phyloP scores from a whole-genome alignment of 2,329 filamentous ascomycete genomes.

The Penicillium olsonii region DNA sequence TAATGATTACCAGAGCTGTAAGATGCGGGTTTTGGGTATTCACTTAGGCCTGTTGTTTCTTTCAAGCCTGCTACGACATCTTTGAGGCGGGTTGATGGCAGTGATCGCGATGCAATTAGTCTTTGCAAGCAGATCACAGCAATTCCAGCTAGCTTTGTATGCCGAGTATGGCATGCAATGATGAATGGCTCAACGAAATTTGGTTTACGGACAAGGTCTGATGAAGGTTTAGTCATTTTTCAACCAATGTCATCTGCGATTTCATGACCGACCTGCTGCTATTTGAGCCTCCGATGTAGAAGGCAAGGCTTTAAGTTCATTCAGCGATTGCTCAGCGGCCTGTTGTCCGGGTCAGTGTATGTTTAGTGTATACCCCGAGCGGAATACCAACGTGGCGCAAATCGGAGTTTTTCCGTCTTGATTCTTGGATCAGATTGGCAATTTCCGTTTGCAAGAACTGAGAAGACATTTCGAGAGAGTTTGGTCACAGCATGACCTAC shows the following conservation, averaged over 20 bases:
- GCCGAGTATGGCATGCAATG: constrained; percentile 85
- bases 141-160: constrained; percentile 85
- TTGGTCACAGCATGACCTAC: constrained; percentile 34
- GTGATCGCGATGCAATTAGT: constrained; percentile 76
- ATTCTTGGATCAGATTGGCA: constrained; percentile 88
- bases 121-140: constrained; percentile 87
- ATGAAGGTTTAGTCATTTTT: constrained; percentile 21
- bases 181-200: constrained; percentile 93
- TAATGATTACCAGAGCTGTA: constrained; percentile 2
- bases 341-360: constrained; percentile 42
- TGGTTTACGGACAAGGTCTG: constrained; percentile 78
- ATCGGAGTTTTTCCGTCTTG: constrained; percentile 90
- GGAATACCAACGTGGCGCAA: constrained; percentile 63
- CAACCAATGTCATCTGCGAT: background rate
- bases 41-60: constrained; percentile 73
- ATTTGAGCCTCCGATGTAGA: constrained; percentile 75
- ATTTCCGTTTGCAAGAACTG: constrained; percentile 88
- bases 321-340: constrained; percentile 91
- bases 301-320: constrained; percentile 78
- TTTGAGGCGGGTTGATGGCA: constrained; percentile 76
- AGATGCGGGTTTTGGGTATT: constrained; percentile 33
- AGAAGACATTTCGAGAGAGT: constrained; percentile 69
- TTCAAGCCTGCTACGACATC: constrained; percentile 86
- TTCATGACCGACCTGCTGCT: constrained; percentile 59
- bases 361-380: constrained; percentile 11